Base-by-base conservation (phyloP, 164 flowering plant genomes). In the Liriodendron chinense region DNA sequence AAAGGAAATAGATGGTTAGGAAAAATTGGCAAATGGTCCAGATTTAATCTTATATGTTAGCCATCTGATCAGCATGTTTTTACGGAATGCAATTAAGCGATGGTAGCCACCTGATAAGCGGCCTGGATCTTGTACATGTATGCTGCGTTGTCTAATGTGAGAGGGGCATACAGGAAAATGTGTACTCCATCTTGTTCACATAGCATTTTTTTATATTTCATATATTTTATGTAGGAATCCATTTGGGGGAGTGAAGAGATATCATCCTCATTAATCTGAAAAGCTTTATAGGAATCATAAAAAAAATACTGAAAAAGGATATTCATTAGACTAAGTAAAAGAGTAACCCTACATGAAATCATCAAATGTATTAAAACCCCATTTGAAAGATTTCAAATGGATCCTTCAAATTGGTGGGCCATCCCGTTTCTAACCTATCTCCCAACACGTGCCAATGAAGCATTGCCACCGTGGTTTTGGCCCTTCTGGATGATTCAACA, bases 191-290 rank as follows among this genome's bases (percentile, higher is more conserved):
- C 43, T 34, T 34, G 43, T 34, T 34, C 43, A 34, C 43, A 34
- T 34, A 34, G 43, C 43, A 34, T 34, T 34, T 7, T 0, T 4
- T 7, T 34, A 34, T 34, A 34, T 34, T 34, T 34, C 5, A 34
- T 34, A 34, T 34, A 34, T 34, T 34, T 34, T 34, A 67, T 4
- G 13, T 53, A 74, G 18, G 43, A 62, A 61, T 61, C 24, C 34
- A 72, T 68, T 67, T 75, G 68, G 65, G 49, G n/a, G 10, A 8
- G 56, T 18, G 18, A 66, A 20, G 61, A 66, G 47, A 62, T 73
- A 70, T 74, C 64, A 64, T 65, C 48, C 71, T 48, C 71, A 65
- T 12, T n/a, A 74, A 18, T 65, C 61, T 47, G 61, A 23, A 65
- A 47, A 10, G 47, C 3, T 47, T 69, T 47, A 13, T 69, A 65